Evolutionary conservation across 148 eudicot species (phyloP), one percentile per base, ranked within the genome.

Genomic region (Rhododendron ovatum): DNA sequence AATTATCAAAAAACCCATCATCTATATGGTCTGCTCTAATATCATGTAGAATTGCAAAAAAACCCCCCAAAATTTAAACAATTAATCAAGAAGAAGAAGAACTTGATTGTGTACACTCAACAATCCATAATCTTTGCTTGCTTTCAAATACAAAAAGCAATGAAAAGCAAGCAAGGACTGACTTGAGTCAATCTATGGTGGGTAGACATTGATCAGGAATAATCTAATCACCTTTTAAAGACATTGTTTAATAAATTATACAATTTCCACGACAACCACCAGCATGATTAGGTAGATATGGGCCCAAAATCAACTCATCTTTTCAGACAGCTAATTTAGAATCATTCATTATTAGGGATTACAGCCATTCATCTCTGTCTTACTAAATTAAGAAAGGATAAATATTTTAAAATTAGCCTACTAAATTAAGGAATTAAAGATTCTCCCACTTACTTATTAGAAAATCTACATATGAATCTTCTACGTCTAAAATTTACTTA

Each of bases 271-370:
- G 33, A 50, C 69, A 76, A 75, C 74, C 71, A 83, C 87, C 76
- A 65, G 59, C 90, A 89, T 88, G 90, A 88, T 86, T 82, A 74
- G 85, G 47, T 82, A 30, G 74, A 57, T 30, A 73, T 83, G 88
- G 87, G 78, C 75, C 87, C 78, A 35, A 28, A 85, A 22, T 2
- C 78, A 24, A 2, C 4, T 5, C 33, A 84, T 73, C 45, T 30
- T 73, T 51, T 53, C 55, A 50, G 80, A 45, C 47, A 37, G 48
- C 45, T 76, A 69, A 28, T 28, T 69, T 26, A 18, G 78, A 18
- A n/a, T 75, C 11, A 20, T 39, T 75, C 79, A 39, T 20, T n/a
- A 59, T 39, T 75, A 43, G 24, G 28, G 79, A 47, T 30, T 12
- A 84, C 37, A 69, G 41, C 47, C 61, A 82, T 59, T 33, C 28